Evolutionary conservation across 306 rosid genomes (phyloP).

Genomic region (Acacia confusa): DNA sequence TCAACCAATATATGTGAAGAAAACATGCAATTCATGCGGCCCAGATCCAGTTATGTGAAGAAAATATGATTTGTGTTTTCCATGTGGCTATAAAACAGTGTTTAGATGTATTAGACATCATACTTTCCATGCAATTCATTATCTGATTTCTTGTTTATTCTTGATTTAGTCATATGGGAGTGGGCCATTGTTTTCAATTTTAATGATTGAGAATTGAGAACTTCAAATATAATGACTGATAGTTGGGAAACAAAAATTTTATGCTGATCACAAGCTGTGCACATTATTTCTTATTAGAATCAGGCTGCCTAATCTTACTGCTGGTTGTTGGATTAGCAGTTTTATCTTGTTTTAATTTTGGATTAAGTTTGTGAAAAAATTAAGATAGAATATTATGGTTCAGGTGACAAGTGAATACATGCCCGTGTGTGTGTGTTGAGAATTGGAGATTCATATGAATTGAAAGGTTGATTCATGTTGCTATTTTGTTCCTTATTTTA

Average conservation of each 20-base stretch:
- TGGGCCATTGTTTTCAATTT: neutral
- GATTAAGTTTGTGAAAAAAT: neutral
- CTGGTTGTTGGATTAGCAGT: neutral
- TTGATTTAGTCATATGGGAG: neutral
- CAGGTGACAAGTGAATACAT: neutral
- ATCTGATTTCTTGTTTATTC: neutral
- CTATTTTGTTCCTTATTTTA: neutral
- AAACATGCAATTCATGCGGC: neutral
- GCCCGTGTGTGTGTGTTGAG: neutral
- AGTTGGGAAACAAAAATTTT: neutral
- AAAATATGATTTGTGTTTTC: neutral
- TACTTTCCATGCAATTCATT: too few relatives aligned
- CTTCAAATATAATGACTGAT: neutral
- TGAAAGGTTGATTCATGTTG: constrained; percentile 2
- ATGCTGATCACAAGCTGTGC: neutral
- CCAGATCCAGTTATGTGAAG: neutral
- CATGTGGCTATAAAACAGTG: neutral
- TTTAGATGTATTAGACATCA: neutral
- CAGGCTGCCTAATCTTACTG: neutral
- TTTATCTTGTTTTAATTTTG: neutral
- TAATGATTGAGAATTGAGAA: neutral
- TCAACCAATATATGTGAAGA: too few relatives aligned
- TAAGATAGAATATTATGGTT: neutral
- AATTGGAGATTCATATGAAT: neutral
- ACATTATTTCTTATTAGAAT: neutral